These are phyloP conservation scores for Gracilaria caudata DNA, from an alignment of 23 red algal species.

Conservation along the genomic window DNA sequence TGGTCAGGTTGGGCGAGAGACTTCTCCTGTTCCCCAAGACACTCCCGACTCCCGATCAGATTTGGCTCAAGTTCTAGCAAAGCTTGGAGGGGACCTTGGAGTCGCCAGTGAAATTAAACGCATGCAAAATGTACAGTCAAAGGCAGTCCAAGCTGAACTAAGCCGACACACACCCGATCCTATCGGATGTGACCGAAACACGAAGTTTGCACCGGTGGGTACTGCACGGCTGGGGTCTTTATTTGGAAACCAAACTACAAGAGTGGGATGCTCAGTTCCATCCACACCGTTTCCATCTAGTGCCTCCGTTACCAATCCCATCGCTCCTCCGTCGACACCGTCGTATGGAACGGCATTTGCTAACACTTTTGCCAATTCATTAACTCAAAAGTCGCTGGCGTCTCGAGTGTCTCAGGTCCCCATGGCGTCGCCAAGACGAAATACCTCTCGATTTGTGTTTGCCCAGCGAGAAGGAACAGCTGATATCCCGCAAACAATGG, in stretches of 20 bases:
- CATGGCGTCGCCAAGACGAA: conserved; percentile 7
- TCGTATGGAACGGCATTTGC: neutral
- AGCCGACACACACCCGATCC: neutral
- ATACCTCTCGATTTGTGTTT: conserved; percentile 26
- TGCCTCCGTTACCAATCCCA: neutral
- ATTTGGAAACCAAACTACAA: conserved; percentile 32
- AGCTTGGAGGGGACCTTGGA: conserved; percentile 46
- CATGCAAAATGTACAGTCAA: neutral
- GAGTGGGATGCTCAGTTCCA: neutral
- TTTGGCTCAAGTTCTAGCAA: conserved; percentile 53
- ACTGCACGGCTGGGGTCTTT: conserved; percentile 33
- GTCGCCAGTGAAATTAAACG: conserved; percentile 53
- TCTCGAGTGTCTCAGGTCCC: neutral
- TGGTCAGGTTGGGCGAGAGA: conserved; percentile 20
- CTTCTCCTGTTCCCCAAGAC: conserved; percentile 4
- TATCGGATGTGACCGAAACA: neutral
- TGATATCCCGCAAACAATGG: neutral
- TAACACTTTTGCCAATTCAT: neutral
- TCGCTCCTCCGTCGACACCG: neutral
- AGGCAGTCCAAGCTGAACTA: neutral
- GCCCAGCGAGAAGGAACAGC: conserved; percentile 5
- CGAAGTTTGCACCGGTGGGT: neutral
- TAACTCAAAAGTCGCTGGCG: neutral
- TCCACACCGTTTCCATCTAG: conserved; percentile 1
- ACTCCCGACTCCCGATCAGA: conserved; percentile 35